These are phyloP conservation scores for Elaeagnus macrophylla DNA, from an alignment of 306 rosid species.

Conservation along the genomic window DNA sequence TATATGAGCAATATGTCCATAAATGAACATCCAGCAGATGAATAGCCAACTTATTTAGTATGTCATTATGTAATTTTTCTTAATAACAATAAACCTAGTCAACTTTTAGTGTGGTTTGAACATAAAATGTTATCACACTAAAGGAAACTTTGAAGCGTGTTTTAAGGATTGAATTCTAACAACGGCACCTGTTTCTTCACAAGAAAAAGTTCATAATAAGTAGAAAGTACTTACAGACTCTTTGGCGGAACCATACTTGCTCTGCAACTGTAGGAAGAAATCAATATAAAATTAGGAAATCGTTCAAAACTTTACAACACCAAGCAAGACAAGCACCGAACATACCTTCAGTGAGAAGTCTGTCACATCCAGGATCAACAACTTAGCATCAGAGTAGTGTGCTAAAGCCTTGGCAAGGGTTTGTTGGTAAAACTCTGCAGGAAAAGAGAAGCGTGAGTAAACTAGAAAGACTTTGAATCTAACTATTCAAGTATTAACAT, in stretches of 20 bases:
- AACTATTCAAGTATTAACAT: too few relatives aligned
- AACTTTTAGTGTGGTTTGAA: too few relatives aligned
- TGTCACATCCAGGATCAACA: constrained; percentile 78
- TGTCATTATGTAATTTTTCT: too few relatives aligned
- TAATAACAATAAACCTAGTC: too few relatives aligned
- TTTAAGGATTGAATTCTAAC: neutral
- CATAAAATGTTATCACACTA: too few relatives aligned
- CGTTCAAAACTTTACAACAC: neutral
- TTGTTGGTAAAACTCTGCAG: constrained; percentile 84
- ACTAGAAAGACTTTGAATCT: too few relatives aligned
- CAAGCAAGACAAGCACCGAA: constrained; percentile 1
- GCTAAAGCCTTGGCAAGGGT: constrained; percentile 97
- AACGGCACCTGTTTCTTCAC: neutral
- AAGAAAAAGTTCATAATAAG: too few relatives aligned
- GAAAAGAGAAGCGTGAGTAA: neutral
- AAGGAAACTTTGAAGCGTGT: neutral
- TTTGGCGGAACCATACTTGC: constrained; percentile 66
- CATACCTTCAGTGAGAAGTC: constrained; percentile 76
- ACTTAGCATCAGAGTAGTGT: constrained; percentile 87
- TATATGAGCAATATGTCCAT: neutral
- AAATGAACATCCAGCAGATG: constrained; percentile 5
- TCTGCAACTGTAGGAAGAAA: constrained; percentile 52
- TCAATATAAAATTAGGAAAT: constrained; percentile 5
- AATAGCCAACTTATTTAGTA: neutral
- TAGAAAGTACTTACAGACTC: constrained; percentile 53